Percentiles rank a stretch among this genome's conserved stretches.
Conservation (phyloP, 306 rosid genomes). For the Trichosanthes cucumerina region DNA sequence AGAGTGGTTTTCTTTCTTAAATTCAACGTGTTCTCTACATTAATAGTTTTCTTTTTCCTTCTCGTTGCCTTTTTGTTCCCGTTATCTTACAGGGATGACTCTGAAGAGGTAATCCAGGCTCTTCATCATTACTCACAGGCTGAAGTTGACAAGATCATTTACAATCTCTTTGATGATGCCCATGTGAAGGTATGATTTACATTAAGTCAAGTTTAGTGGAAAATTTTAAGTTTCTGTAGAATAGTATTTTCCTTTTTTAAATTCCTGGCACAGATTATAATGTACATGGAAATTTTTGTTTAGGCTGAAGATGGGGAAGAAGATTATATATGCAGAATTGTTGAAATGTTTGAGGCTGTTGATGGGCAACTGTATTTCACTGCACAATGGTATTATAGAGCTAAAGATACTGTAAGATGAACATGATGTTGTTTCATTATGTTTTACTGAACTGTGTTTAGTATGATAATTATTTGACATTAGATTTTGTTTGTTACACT, state of each 20-base stretch:
- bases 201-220: not conserved
- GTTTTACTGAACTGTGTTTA: not conserved
- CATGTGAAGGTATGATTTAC: slow-evolving; percentile 45
- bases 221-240: not conserved
- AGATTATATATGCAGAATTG: slow-evolving; percentile 43
- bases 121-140: slow-evolving; percentile 35
- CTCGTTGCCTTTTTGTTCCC: not conserved
- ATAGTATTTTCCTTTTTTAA: too few species aligned
- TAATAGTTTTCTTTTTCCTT: not conserved
- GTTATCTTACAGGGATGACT: slow-evolving; percentile 15
- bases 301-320: slow-evolving; percentile 44
- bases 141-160: slow-evolving; percentile 28
- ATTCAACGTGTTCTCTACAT: not conserved
- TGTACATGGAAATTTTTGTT: not conserved
- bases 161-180: slow-evolving; percentile 52
- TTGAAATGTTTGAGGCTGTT: slow-evolving; percentile 58
- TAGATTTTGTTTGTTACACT: not conserved
- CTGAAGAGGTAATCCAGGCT: slow-evolving; percentile 33
- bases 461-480: not conserved
- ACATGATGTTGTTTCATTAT: not conserved
- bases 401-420: slow-evolving; percentile 60
- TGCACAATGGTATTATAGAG: slow-evolving; percentile 79
- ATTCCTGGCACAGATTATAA: not conserved
- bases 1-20: not conserved
- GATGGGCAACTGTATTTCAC: slow-evolving; percentile 43